Evolutionary conservation across 148 eudicot species (phyloP).

Genomic region (Rheum nobile): DNA sequence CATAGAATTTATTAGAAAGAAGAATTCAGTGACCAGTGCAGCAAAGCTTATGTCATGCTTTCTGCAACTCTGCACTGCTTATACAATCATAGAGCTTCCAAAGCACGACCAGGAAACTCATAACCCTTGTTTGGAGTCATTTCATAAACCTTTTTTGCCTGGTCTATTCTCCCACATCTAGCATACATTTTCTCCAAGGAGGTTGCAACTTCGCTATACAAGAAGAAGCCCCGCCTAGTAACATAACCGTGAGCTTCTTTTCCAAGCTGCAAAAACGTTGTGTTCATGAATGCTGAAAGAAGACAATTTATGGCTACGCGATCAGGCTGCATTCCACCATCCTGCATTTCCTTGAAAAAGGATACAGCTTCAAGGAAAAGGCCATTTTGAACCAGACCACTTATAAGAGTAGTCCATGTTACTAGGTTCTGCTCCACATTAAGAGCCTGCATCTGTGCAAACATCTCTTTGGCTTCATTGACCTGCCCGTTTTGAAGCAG

Average conservation of each 20-base stretch:
- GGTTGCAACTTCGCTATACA: conserved; percentile 23
- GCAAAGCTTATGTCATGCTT: conserved; percentile 6
- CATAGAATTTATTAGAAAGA: conserved; percentile 23
- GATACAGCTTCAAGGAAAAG: conserved; percentile 19
- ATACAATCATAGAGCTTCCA: conserved; percentile 29
- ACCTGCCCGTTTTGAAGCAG: conserved; percentile 29
- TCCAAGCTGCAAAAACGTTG: conserved; percentile 24
- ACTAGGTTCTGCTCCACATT: conserved; percentile 29
- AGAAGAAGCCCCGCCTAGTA: conserved; percentile 11
- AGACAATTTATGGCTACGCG: conserved; percentile 20
- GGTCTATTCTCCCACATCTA: conserved; percentile 34
- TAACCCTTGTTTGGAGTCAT: conserved; percentile 17
- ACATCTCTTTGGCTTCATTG: conserved; percentile 31
- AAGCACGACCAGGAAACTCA: conserved; percentile 29
- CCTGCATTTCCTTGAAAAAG: conserved; percentile 27
- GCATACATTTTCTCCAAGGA: conserved; percentile 49
- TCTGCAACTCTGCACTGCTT: conserved; percentile 13
- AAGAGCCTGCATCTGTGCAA: conserved; percentile 28
- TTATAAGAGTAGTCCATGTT: conserved; percentile 33
- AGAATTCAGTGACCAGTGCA: conserved; percentile 25
- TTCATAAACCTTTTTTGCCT: conserved; percentile 25
- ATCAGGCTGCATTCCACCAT: conserved; percentile 28
- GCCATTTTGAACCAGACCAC: conserved; percentile 39
- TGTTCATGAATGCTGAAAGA: conserved; percentile 30
- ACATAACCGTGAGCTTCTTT: conserved; percentile 34